Evolutionary conservation across 2,329 filamentous ascomycete genomes (phyloP), one percentile per base, ranked within the genome.

Genomic region (Fonsecaea pedrosoi): DNA sequence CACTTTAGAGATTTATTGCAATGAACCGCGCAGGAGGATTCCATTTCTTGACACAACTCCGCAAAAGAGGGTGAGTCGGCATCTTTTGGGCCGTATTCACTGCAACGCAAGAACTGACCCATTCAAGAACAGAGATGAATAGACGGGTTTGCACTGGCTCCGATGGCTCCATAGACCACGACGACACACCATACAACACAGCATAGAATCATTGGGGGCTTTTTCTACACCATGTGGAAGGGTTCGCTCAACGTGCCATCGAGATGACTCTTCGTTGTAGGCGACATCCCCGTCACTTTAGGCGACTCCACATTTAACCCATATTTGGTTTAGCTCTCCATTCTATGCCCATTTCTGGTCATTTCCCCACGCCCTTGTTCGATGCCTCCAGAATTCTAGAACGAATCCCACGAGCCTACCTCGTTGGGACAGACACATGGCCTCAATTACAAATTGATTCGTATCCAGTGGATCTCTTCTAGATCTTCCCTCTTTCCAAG

Each of bases 401-500:
- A 9, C 18, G 10, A 9, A 30, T 21, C 40, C 40, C 8, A 30
- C 18, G 2, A 50, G 45, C 6, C 21, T 4, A 50, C 18, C 3
- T 25, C 9, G 18, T 13, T 25, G 8, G 7, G n/a, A 21, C 10
- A 10, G 42, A 18, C 18, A 32, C 2, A 5, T 32, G n/a, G 21
- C 42, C 42, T 7, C 5, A 21, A 21, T 13, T 48, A 13, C 7
- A 50, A 50, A 12, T 21, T 13, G 21, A 50, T 13, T 30, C 10
- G 12, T 10, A 25, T 1, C 1, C n/a, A 50, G 9, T 8, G 10
- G 10, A 50, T 13, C 18, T 25, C 45, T 30, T 50, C 35, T 13
- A 55, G 30, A 55, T 55, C 7, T 25, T 55, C 15, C 54, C 30
- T 35, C 54, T 34, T 37, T 55, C 54, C 13, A 55, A 13, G 34